A percentile compares a stretch with the other conserved stretches of the same genome.
These are phyloP conservation scores for Sapria himalayana DNA, from an alignment of 345 rosid species.

Conservation along the genomic window DNA sequence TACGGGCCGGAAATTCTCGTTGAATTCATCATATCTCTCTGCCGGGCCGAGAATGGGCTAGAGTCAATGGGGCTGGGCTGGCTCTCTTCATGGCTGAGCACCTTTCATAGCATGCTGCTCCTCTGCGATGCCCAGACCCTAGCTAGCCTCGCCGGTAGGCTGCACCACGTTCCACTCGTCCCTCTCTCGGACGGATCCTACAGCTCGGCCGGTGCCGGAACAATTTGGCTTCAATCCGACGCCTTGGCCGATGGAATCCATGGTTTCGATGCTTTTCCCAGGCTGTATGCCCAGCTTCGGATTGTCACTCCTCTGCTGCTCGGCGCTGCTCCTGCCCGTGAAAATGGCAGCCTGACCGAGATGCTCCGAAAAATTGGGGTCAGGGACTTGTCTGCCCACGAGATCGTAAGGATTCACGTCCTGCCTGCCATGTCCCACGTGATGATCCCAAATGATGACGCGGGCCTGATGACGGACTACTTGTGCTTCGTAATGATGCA, in stretches of 20 bases:
- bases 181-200: slow-evolving; percentile 70
- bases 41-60: slow-evolving; percentile 30
- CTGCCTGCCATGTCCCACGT: slow-evolving; percentile 41
- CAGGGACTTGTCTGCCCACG: slow-evolving; percentile 74
- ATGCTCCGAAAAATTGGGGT: slow-evolving; percentile 58
- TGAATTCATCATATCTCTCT: slow-evolving; percentile 34
- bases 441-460: slow-evolving; percentile 11
- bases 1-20: slow-evolving; percentile 58
- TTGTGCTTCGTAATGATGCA: slow-evolving; percentile 76
- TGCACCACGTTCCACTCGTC: slow-evolving; percentile 43
- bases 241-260: slow-evolving; percentile 19
- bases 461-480: slow-evolving; percentile 40
- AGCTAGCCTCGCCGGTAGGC: slow-evolving; percentile 20
- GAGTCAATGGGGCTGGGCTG: slow-evolving; percentile 46
- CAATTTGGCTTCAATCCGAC: slow-evolving; percentile 75
- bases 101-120: slow-evolving; percentile 21
- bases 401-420: slow-evolving; percentile 52
- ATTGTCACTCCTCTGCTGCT: slow-evolving; percentile 42
- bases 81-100: slow-evolving; percentile 57
- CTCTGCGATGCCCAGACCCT: slow-evolving; percentile 27
- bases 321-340: slow-evolving; percentile 20
- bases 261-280: slow-evolving; percentile 48
- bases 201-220: slow-evolving; percentile 43
- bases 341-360: slow-evolving; percentile 23
- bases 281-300: slow-evolving; percentile 48